Conservation (phyloP, 2,329 filamentous ascomycete species). For the Chalaropsis thielavioides region DNA sequence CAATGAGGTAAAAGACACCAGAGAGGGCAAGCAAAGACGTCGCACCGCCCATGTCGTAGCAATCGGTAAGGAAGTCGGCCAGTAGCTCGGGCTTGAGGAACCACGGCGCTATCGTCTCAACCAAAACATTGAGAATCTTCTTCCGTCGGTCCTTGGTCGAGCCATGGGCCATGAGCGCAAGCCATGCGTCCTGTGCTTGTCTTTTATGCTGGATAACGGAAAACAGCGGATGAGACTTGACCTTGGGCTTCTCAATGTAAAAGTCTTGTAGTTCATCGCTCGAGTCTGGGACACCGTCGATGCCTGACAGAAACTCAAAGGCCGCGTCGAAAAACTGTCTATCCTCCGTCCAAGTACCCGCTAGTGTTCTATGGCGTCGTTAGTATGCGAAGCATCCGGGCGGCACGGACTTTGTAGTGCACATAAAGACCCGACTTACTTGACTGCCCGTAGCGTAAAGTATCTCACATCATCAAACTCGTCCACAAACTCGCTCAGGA, state of each 20-base stretch:
- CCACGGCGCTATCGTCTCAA: constrained; percentile 71
- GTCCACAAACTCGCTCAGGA: constrained; percentile 62
- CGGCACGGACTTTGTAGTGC: constrained; percentile 14
- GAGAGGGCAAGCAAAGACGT: constrained; percentile 78
- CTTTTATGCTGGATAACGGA: constrained; percentile 60
- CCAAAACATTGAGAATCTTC: constrained; percentile 57
- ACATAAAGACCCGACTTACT: constrained; percentile 41
- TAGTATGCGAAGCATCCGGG: constrained; percentile 1
- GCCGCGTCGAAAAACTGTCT: constrained; percentile 39
- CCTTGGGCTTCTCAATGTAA: constrained; percentile 49
- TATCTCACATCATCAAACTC: constrained; percentile 74
- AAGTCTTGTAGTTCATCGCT: constrained; percentile 54
- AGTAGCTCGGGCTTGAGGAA: constrained; percentile 77
- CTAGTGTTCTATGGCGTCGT: constrained; percentile 24
- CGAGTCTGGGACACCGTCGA: constrained; percentile 57
- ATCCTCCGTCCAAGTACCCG: constrained; percentile 19
- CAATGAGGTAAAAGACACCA: constrained; percentile 88
- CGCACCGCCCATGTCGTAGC: constrained; percentile 73
- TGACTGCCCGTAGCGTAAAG: constrained; percentile 61
- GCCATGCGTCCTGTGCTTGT: constrained; percentile 74
- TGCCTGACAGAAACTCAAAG: constrained; percentile 47
- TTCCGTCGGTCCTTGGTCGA: constrained; percentile 66
- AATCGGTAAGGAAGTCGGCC: constrained; percentile 94
- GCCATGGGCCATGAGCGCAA: constrained; percentile 55
- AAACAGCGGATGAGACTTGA: constrained; percentile 50